Base-by-base conservation (phyloP, 2,329 filamentous ascomycete species). In the Xylariaceae sp. region DNA sequence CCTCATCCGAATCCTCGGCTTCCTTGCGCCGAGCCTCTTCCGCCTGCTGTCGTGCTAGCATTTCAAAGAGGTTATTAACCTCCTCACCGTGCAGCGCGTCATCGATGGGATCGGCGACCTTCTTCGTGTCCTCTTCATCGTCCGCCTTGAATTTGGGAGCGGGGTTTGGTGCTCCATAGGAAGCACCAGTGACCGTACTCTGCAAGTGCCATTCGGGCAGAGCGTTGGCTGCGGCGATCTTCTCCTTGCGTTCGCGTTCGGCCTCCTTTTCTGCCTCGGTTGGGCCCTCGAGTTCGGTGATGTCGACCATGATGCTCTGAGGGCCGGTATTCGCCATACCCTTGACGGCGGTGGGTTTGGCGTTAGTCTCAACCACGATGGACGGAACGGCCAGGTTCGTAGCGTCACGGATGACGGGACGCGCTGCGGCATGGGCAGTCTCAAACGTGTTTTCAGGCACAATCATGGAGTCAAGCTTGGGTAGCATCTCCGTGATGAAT, bases 391-490 rank as follows among this genome's bases (percentile, higher is more conserved):
- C 84, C 63, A 88, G 87, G 71, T 92, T 81, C 9, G 82, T 84
- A 48, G 85, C 82, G 64, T 89, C 85, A 64, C 88, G 82, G 56
- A 84, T 75, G 30, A 92, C 83, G 2, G 86, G 85, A 11, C 85
- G 79, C 15, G 83, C 82, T 55, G 81, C 81, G 23, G 81, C 78
- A 23, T 89, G 77, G 2, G 89, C 88, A 18, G 83, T 80, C 53
- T 91, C 87, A 66, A 90, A 91, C 64, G 83, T 87, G 70, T 88
- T 88, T 64, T 87, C 87, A 1, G 90, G 89, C 5, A 95, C 85
- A 44, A 85, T 78, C 4, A 87, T 80, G n/a, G 82, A 79, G 70
- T 94, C 90, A 61, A 95, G 90, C 69, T 88, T 82, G 57, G 88
- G 88, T 63, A 95, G 78, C 56, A 92, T 80, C 59, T 89, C 84